phyloP scores from a whole-genome alignment of 331 rosid species.

The Dryas integrifolia region DNA sequence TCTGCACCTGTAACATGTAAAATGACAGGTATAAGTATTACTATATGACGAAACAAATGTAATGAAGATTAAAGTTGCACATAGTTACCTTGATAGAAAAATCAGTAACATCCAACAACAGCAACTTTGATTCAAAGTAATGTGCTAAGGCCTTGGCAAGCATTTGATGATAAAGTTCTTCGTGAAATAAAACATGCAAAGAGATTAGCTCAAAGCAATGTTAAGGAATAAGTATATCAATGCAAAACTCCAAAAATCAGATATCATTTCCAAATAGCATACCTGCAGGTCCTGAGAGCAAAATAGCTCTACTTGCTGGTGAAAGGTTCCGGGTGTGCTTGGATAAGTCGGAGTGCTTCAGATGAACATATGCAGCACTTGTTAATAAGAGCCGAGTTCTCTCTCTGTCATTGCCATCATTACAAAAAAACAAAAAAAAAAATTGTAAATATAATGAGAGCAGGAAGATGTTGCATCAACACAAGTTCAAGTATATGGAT shows the following conservation, averaged over 20 bases:
- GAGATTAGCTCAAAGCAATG: conserved; percentile 7
- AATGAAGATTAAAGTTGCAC: conserved; percentile 14
- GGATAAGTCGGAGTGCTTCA: conserved; percentile 62
- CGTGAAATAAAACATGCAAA: conserved; percentile 21
- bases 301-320: conserved; percentile 81
- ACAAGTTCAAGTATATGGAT: conserved; percentile 13
- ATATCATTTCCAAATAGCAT: conserved; percentile 15
- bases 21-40: conserved; percentile 25
- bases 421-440: not conserved
- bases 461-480: conserved; percentile 20
- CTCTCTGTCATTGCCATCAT: conserved; percentile 51
- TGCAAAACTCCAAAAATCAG: not conserved
- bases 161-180: conserved; percentile 85
- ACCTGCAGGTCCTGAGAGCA: conserved; percentile 96
- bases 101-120: conserved; percentile 66
- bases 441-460: conserved; percentile 4
- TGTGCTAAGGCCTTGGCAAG: conserved; percentile 85
- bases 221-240: not conserved
- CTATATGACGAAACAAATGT: conserved; percentile 11
- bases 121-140: conserved; percentile 65
- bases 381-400: conserved; percentile 64
- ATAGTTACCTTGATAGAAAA: conserved; percentile 71
- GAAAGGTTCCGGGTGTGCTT: conserved; percentile 88
- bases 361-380: conserved; percentile 74
- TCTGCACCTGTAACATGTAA: conserved; percentile 63